Evolutionary conservation across 2,329 filamentous ascomycete species (phyloP).

Genomic region (Colletotrichum aenigma): DNA sequence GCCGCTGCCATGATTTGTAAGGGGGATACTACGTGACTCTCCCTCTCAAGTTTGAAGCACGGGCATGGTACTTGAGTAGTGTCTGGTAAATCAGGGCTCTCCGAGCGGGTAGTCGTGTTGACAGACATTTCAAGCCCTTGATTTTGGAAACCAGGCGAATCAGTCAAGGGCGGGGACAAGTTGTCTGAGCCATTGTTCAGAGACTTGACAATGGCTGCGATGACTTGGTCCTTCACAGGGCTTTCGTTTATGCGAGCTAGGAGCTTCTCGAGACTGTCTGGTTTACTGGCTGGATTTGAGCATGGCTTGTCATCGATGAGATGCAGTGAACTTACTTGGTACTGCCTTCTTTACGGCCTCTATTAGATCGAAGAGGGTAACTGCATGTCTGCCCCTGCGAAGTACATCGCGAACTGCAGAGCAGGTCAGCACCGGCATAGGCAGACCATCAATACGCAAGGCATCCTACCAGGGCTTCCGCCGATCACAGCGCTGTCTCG

Average conservation of each 20-base stretch:
- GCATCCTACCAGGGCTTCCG: background rate
- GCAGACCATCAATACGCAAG: background rate
- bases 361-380: background rate
- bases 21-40: conserved; percentile 10
- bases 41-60: background rate
- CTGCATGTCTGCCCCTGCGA: background rate
- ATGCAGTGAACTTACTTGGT: background rate
- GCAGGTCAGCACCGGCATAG: background rate
- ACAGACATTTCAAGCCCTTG: background rate
- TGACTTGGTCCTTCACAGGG: conserved; percentile 22
- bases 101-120: background rate
- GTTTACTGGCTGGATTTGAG: background rate
- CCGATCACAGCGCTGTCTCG: background rate
- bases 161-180: background rate
- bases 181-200: background rate
- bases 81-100: background rate
- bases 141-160: background rate
- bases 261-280: conserved; percentile 29
- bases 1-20: conserved; percentile 26
- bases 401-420: background rate
- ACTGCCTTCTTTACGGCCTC: conserved; percentile 25
- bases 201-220: background rate
- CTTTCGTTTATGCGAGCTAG: conserved; percentile 28
- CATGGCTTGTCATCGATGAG: background rate
- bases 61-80: background rate